phyloP scores from a whole-genome alignment of 805 yeast species.

The Starmerella cellae region DNA sequence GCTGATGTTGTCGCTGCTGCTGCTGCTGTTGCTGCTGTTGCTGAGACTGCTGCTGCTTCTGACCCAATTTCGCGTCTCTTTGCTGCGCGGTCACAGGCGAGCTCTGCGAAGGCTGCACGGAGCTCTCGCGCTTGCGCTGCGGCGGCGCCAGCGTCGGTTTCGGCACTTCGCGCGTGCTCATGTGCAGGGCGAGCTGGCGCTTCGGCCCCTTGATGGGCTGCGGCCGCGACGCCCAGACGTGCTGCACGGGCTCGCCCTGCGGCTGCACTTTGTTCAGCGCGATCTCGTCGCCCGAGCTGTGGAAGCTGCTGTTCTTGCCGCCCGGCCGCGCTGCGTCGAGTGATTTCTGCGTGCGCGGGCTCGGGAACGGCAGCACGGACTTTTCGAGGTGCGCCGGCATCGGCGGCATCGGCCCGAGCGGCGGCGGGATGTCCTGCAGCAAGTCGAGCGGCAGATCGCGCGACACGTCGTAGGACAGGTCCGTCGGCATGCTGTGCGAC shows the following conservation, averaged over 20 bases:
- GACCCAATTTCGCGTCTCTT: background rate
- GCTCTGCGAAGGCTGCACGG: background rate
- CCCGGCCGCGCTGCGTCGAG: background rate
- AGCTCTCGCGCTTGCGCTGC: background rate
- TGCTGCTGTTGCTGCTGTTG: slow-evolving; percentile 2
- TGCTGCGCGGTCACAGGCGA: background rate
- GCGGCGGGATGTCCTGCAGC: background rate
- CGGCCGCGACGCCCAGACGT: slow-evolving; percentile 15
- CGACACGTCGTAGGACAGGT: no score
- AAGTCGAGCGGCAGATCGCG: background rate
- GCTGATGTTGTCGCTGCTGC: background rate
- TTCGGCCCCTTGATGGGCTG: slow-evolving; percentile 1
- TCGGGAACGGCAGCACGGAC: background rate
- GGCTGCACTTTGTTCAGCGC: slow-evolving; percentile 9
- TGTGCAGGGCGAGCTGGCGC: background rate
- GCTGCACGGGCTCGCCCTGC: slow-evolving; percentile 16
- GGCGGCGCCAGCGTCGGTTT: background rate
- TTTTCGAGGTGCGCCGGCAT: slow-evolving; percentile 3
- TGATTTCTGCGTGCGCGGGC: background rate
- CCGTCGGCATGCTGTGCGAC: background rate
- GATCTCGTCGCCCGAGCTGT: background rate
- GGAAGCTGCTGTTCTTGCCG: no score
- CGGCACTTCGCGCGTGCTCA: background rate
- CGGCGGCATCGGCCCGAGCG: slow-evolving; percentile 5
- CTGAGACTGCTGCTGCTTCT: slow-evolving; percentile 4